Percentiles rank a stretch among this genome's conserved stretches.
phyloP scores from a whole-genome alignment of 164 flowering plant species.

The Berberis vulgaris region DNA sequence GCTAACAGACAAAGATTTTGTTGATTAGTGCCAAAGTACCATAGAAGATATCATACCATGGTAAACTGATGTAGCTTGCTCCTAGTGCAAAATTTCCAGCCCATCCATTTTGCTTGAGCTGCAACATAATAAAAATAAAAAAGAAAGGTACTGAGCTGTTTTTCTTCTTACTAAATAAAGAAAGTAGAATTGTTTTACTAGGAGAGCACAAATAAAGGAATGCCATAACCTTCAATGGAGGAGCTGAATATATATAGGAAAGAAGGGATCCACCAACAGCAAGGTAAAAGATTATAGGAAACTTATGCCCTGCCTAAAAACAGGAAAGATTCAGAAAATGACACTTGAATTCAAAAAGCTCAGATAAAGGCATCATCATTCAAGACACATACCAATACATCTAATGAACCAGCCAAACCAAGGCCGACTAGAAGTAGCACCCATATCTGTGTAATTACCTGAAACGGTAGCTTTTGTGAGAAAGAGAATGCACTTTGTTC shows the following conservation, averaged over 20 bases:
- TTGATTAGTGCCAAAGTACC: not conserved
- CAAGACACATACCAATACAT: conserved; percentile 70
- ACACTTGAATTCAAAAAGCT: not conserved
- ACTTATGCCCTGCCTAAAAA: conserved; percentile 82
- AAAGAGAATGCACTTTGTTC: too few relatives aligned
- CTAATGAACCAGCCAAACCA: conserved; percentile 69
- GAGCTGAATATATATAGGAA: conserved; percentile 95
- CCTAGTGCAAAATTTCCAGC: conserved; percentile 97
- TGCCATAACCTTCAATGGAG: conserved; percentile 80
- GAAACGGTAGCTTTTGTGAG: conserved; percentile 2
- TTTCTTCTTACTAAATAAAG: conserved; percentile 1
- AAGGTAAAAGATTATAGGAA: conserved; percentile 75
- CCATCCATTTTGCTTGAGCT: conserved; percentile 99
- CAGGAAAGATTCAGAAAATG: conserved; percentile 11
- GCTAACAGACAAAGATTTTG: too few relatives aligned
- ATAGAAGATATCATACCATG: conserved; percentile 50
- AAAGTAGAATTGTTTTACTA: not conserved
- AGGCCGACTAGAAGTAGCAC: conserved; percentile 85
- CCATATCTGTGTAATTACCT: conserved; percentile 98
- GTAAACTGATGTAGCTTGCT: conserved; percentile 93
- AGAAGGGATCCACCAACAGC: conserved; percentile 91
- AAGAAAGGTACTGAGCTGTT: conserved; percentile 1
- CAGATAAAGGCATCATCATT: not conserved
- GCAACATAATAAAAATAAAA: conserved; percentile 12
- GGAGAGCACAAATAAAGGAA: conserved; percentile 4